These are phyloP conservation scores for Austroboletus eburneus DNA, from an alignment of 768 basidiomycete genomes.

Conservation along the genomic window DNA sequence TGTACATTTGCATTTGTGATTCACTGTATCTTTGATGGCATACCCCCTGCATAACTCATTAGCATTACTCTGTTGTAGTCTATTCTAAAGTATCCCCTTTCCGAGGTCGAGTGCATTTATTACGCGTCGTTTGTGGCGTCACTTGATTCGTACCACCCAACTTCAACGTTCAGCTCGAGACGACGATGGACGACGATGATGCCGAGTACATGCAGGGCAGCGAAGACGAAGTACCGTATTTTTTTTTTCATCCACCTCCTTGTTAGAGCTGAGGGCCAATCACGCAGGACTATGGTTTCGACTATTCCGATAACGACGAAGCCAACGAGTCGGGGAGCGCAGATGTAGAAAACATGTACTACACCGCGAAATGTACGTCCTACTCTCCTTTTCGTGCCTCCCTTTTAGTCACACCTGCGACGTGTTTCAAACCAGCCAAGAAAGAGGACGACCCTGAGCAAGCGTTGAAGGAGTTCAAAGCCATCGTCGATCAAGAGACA, in stretches of 20 bases:
- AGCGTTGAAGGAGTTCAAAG: conserved; percentile 84
- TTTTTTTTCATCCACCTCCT: conserved; percentile 1
- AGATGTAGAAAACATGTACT: conserved; percentile 98
- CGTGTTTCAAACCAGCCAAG: conserved; percentile 50
- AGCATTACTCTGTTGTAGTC: conserved; percentile 25
- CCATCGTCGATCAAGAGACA: conserved; percentile 87
- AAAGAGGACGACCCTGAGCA: conserved; percentile 94
- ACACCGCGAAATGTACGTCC: conserved; percentile 86
- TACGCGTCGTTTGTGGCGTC: too few species aligned
- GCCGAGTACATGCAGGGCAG: conserved; percentile 92
- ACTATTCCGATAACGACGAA: conserved; percentile 90
- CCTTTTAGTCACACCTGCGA: not conserved
- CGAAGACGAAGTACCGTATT: conserved; percentile 67
- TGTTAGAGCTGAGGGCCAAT: too few species aligned
- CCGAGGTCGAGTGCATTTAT: too few species aligned
- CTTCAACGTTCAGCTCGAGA: not conserved
- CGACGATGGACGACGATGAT: conserved; percentile 84
- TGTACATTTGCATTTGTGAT: conserved; percentile 5
- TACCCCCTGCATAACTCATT: conserved; percentile 26
- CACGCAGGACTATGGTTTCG: conserved; percentile 96
- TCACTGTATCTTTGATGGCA: conserved; percentile 13
- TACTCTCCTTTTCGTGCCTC: not conserved
- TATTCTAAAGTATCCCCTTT: not conserved
- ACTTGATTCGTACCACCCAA: not conserved
- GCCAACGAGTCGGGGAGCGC: conserved; percentile 75